Conservation (phyloP, 768 basidiomycete species). For the Porphyrellus cyaneotinctus region DNA sequence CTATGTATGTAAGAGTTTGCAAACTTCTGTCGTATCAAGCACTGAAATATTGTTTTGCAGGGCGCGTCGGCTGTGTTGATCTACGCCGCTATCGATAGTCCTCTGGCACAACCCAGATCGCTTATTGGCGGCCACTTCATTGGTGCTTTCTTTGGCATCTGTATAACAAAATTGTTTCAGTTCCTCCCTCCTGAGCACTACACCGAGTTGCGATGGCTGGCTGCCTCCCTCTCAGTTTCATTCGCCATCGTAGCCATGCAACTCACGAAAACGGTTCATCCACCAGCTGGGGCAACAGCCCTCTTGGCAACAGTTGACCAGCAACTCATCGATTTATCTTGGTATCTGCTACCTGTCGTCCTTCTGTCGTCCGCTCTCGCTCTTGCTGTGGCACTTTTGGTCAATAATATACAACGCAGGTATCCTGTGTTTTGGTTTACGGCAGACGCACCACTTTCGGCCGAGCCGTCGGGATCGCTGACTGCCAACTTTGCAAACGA, state of each 20-base stretch:
- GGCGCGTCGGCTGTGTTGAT: constrained; percentile 54
- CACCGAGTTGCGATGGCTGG: constrained; percentile 43
- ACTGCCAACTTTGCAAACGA: not conserved
- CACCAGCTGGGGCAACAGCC: constrained; percentile 57
- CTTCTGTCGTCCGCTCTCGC: constrained; percentile 45
- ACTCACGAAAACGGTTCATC: constrained; percentile 48
- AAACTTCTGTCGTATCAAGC: not conserved
- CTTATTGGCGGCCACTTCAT: constrained; percentile 42
- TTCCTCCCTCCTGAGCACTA: constrained; percentile 43
- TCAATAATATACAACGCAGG: constrained; percentile 49
- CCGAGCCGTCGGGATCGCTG: not conserved
- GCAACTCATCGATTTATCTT: constrained; percentile 41
- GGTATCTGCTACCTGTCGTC: constrained; percentile 52
- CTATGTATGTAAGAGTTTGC: constrained; percentile 19
- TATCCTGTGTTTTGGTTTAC: constrained; percentile 45
- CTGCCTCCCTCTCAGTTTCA: constrained; percentile 37
- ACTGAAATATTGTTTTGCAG: constrained; percentile 26
- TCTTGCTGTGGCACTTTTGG: constrained; percentile 42
- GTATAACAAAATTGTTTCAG: constrained; percentile 48
- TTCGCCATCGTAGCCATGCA: constrained; percentile 47
- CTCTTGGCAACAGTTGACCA: constrained; percentile 43
- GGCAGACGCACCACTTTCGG: constrained; percentile 5
- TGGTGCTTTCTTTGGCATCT: constrained; percentile 44
- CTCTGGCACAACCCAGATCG: constrained; percentile 50
- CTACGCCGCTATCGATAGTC: constrained; percentile 50